Evolutionary conservation across 495 filamentous ascomycete genomes (phyloP).

Genomic region (Melanomma pulvis-pyrius): DNA sequence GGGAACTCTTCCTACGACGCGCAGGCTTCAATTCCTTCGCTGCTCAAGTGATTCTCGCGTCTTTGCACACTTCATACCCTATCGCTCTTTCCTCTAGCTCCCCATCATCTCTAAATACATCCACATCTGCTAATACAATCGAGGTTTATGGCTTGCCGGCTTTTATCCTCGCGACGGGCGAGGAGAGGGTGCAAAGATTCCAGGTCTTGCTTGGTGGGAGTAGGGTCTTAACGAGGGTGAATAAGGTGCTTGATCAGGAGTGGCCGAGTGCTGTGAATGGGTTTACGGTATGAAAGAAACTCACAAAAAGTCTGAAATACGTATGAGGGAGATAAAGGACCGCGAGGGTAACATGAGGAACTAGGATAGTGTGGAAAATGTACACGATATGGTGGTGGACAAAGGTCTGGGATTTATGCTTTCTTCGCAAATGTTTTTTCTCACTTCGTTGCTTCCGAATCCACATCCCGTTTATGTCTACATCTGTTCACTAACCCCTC

Average conservation of each 20-base stretch:
- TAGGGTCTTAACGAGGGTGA: slow-evolving; percentile 56
- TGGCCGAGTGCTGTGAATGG: slow-evolving; percentile 33
- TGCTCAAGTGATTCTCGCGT: slow-evolving; percentile 67
- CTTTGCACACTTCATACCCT: slow-evolving; percentile 45
- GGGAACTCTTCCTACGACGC: slow-evolving; percentile 74
- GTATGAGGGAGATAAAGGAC: too few relatives aligned
- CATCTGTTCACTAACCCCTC: slow-evolving; percentile 8
- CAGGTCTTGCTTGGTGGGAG: slow-evolving; percentile 55
- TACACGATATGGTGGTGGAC: neutral
- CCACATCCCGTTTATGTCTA: too few relatives aligned
- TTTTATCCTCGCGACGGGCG: slow-evolving; percentile 60
- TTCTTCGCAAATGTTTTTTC: too few relatives aligned
- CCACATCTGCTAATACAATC: neutral
- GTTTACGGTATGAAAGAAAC: slow-evolving; percentile 17
- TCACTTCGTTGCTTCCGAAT: too few relatives aligned
- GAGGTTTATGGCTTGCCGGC: slow-evolving; percentile 53
- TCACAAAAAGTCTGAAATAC: too few relatives aligned
- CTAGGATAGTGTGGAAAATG: too few relatives aligned
- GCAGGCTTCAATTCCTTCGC: slow-evolving; percentile 80
- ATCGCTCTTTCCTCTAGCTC: slow-evolving; percentile 8
- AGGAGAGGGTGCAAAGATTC: slow-evolving; percentile 48
- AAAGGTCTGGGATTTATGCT: too few relatives aligned
- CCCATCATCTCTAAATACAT: neutral
- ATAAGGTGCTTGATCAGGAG: slow-evolving; percentile 46
- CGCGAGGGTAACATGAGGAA: too few relatives aligned